phyloP scores from a whole-genome alignment of 306 rosid species.

The Cajanus cajan region DNA sequence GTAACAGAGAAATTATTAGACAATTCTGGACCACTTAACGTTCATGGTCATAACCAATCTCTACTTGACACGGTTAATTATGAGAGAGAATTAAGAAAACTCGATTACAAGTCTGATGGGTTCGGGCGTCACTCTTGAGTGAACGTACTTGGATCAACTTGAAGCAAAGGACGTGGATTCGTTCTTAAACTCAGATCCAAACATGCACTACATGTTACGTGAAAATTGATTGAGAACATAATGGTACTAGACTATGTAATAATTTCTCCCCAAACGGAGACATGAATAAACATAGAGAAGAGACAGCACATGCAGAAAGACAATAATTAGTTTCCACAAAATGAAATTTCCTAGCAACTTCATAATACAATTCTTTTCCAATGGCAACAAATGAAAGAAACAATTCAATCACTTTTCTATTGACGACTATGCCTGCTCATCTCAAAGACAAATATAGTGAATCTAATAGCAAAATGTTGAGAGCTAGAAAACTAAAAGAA shows the following conservation, averaged over 20 bases:
- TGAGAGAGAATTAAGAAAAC: no score
- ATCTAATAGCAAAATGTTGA: neutral
- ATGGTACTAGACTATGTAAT: no score
- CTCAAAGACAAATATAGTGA: neutral
- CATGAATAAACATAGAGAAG: neutral
- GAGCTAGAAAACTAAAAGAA: neutral
- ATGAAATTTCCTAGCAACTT: neutral
- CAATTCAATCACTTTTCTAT: neutral
- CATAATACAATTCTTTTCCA: neutral
- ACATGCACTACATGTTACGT: no score
- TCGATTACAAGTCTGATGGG: no score
- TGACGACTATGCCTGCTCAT: neutral
- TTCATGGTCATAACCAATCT: no score
- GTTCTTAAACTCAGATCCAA: no score
- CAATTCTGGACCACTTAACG: no score
- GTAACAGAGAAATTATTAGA: neutral
- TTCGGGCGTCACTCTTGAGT: no score
- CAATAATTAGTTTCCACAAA: slow-evolving; percentile 3
- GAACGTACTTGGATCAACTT: no score
- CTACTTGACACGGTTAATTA: no score
- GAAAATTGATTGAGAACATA: no score
- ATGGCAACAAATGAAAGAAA: neutral
- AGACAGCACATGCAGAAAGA: neutral
- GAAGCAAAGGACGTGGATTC: no score
- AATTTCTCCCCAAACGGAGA: neutral